Base-by-base conservation (phyloP, 176 grass and related monocot genomes). In the Zizania latifolia region DNA sequence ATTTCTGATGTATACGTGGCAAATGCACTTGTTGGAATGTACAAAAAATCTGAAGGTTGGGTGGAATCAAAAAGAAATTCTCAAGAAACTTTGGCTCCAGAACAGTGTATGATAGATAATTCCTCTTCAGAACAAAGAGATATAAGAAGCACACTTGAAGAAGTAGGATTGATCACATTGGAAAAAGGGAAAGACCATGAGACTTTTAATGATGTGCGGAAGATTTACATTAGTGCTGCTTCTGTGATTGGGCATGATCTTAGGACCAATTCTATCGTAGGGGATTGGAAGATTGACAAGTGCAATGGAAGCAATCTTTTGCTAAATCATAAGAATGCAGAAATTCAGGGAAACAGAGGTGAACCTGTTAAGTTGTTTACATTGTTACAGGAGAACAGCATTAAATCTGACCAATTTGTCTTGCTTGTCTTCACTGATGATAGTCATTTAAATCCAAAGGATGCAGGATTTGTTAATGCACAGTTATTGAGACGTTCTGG, bases 11-110 rank as follows among this genome's bases (percentile, higher is more conserved):
- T 93, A 31, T 85, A 93, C 28, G 90, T 89, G 15, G 50, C 85
- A 66, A 80, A 97, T 83, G 94, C 90, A 74, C 89, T 97, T 72
- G 84, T 91, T 23, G 90, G 90, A 85, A 85, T 89, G 86, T 97
- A 97, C 78, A 79, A 38, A 83, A 87, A 84, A 78, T 85, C 90
- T 63, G 74, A 74, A 45, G 23, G 33, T 80, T 69, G 22, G 26
- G 60, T 33, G 21, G 78, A 69, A 75, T 45, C 67, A 66, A 70
- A 32, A 68, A 76, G 43, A 78, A 62, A 37, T 38, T 26, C 59
- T 76, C 55, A 66, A 70, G 67, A 86, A 65, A 70, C 31, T 55
- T 78, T 62, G 31, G 14, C 38, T 60, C 15, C 8, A 54, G 73
- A 70, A 46, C 64, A 39, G 27, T 48, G 66, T 33, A 70, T 11